Percentiles rank a stretch among this genome's conserved stretches.
phyloP scores from a whole-genome alignment of 2,329 filamentous ascomycete species.

The Penicillium paneum region DNA sequence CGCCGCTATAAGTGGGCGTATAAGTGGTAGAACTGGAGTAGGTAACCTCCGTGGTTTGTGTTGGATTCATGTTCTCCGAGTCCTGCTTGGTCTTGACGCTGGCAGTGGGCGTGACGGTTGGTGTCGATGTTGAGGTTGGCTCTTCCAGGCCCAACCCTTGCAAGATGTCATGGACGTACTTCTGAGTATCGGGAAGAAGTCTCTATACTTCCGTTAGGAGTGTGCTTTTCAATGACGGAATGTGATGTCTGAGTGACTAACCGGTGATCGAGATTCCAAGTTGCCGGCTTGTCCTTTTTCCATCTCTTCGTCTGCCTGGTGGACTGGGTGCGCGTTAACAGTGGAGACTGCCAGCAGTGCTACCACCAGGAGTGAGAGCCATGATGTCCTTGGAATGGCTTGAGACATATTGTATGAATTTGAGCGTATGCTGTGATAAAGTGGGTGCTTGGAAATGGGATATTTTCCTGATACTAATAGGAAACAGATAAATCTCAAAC shows the following conservation, averaged over 20 bases:
- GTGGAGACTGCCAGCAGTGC: slow-evolving; percentile 9
- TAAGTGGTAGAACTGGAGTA: not conserved
- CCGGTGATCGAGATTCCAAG: slow-evolving; percentile 18
- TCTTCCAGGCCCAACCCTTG: slow-evolving; percentile 16
- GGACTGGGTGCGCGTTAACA: slow-evolving; percentile 16
- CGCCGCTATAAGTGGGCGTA: not conserved
- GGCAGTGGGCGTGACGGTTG: slow-evolving; percentile 1
- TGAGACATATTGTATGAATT: slow-evolving; percentile 7
- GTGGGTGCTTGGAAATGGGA: not conserved
- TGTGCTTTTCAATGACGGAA: not conserved
- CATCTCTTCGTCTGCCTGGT: not conserved
- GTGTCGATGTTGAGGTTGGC: slow-evolving; percentile 4
- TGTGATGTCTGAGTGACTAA: not conserved
- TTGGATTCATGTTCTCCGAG: not conserved
- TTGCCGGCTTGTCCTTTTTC: not conserved
- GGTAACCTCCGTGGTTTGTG: slow-evolving; percentile 4
- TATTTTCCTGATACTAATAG: not conserved
- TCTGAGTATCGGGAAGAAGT: slow-evolving; percentile 20
- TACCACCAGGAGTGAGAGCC: not conserved
- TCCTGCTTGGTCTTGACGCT: not conserved
- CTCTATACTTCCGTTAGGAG: slow-evolving; percentile 15
- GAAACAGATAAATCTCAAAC: not conserved
- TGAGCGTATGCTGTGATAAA: not conserved
- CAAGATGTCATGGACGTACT: slow-evolving; percentile 18
- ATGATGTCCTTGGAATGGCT: not conserved